phyloP scores from a whole-genome alignment of 2,329 filamentous ascomycete species.

The Fusarium sp. region DNA sequence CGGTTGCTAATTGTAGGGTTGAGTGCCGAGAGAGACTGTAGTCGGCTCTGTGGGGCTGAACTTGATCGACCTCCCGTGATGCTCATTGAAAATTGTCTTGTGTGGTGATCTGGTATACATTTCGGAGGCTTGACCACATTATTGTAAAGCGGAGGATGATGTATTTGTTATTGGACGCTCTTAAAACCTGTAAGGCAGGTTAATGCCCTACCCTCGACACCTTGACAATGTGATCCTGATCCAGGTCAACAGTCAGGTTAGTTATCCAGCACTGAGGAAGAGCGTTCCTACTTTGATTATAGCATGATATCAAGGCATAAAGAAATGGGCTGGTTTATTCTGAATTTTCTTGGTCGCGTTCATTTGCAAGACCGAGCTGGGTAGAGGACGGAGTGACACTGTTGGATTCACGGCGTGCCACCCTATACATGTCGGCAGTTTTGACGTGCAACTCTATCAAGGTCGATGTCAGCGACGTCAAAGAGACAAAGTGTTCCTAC shows the following conservation, averaged over 20 bases:
- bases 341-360: not conserved
- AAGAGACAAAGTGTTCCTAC: not conserved
- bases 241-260: not conserved
- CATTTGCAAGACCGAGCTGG: not conserved
- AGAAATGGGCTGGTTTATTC: not conserved
- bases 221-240: not conserved
- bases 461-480: not conserved
- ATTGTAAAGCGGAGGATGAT: not conserved
- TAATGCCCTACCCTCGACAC: not conserved
- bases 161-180: not conserved
- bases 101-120: not conserved
- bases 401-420: not conserved
- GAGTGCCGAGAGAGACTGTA: not conserved
- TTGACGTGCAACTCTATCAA: not conserved
- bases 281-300: not conserved
- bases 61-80: not conserved
- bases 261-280: not conserved
- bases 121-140: not conserved
- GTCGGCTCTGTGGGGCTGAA: not conserved
- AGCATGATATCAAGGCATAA: not conserved
- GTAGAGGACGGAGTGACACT: not conserved
- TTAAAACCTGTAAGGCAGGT: too few species aligned
- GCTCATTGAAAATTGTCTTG: not conserved
- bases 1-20: not conserved
- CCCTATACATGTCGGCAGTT: not conserved